Conservation (phyloP, 345 rosid genomes). For the Aurinia saxatilis region DNA sequence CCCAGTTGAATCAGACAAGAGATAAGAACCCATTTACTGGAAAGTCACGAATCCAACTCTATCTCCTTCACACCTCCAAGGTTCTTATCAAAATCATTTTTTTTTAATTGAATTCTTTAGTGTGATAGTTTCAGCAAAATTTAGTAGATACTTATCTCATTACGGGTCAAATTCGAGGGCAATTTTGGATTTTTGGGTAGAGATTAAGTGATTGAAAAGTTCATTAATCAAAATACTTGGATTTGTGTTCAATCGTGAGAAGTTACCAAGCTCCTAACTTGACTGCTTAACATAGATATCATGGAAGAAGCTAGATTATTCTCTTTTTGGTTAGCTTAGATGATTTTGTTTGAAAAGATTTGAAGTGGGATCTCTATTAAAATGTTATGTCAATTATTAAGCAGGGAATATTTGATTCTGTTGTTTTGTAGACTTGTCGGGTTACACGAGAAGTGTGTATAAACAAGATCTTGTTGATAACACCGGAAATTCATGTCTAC, state of each 20-base stretch:
- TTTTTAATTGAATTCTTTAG: background rate
- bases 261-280: background rate
- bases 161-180: too few species aligned
- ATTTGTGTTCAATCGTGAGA: background rate
- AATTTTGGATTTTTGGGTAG: background rate
- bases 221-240: background rate
- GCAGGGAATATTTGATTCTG: background rate
- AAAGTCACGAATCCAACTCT: constrained; percentile 84
- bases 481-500: constrained; percentile 92
- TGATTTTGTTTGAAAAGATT: background rate
- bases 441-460: constrained; percentile 84
- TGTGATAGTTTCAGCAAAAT: too few species aligned
- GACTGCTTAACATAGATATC: background rate
- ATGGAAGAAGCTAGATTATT: too few species aligned
- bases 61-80: constrained; percentile 81
- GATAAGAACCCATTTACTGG: constrained; percentile 69
- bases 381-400: background rate
- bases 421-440: constrained; percentile 49
- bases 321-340: too few species aligned
- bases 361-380: background rate
- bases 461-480: constrained; percentile 61
- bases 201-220: background rate
- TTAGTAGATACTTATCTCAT: too few species aligned
- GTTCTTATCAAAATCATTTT: constrained; percentile 14
- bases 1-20: too few species aligned